These are phyloP conservation scores for Curvularia eragrostidis DNA, from an alignment of 2,329 filamentous ascomycete species.

Conservation along the genomic window DNA sequence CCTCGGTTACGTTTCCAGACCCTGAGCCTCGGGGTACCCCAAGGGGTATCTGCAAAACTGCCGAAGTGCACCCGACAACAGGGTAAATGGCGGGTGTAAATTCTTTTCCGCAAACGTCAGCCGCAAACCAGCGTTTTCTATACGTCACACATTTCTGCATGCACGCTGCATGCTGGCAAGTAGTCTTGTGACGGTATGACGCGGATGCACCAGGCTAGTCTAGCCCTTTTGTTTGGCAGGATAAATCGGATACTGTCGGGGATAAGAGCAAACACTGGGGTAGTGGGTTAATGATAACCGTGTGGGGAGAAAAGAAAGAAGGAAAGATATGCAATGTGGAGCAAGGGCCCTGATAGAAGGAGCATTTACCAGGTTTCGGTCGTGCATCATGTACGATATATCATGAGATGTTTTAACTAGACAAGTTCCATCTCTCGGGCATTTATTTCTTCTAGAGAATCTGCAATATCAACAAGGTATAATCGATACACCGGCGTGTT, in stretches of 20 bases:
- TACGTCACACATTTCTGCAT: not conserved
- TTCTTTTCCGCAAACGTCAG: not conserved
- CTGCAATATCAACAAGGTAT: not conserved
- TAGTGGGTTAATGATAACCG: not conserved
- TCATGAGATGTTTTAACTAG: not conserved
- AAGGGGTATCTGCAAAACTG: not conserved
- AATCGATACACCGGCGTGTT: not conserved
- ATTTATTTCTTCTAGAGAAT: not conserved
- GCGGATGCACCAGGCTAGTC: not conserved
- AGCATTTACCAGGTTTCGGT: not conserved
- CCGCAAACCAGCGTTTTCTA: not conserved
- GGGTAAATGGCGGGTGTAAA: not conserved
- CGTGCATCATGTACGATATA: not conserved
- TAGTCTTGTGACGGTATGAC: not conserved
- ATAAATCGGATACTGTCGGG: slow-evolving; percentile 1
- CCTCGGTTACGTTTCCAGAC: not conserved
- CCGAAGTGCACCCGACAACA: not conserved
- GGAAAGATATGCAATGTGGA: not conserved
- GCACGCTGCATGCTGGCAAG: not conserved
- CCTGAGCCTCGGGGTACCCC: not conserved
- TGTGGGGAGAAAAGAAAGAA: not conserved
- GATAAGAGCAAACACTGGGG: not conserved
- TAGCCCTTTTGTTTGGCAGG: not conserved
- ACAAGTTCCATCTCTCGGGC: not conserved
- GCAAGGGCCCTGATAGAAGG: not conserved